These are phyloP conservation scores for Aspergillus spinulosporus DNA, from an alignment of 2,329 filamentous ascomycete genomes.

Conservation along the genomic window DNA sequence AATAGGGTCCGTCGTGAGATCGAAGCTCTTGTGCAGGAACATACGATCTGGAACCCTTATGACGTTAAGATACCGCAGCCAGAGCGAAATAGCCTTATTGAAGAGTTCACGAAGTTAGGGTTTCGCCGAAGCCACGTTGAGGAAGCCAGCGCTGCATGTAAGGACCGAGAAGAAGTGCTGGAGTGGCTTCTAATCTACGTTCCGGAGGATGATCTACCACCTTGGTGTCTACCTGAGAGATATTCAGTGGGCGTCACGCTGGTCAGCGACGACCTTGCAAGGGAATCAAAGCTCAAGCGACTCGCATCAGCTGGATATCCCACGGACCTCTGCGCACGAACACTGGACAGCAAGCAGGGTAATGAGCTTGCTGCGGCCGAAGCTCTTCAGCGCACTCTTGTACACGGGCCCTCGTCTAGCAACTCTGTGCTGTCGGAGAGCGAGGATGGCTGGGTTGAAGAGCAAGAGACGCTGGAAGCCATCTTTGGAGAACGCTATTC, in stretches of 20 bases:
- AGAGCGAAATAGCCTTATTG: slow-evolving; percentile 63
- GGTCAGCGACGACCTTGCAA: slow-evolving; percentile 75
- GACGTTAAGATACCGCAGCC: slow-evolving; percentile 62
- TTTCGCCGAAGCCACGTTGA: slow-evolving; percentile 88
- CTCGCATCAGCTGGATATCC: slow-evolving; percentile 83
- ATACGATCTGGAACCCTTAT: slow-evolving; percentile 85
- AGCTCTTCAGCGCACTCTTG: slow-evolving; percentile 70
- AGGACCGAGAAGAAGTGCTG: slow-evolving; percentile 85
- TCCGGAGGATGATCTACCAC: slow-evolving; percentile 91
- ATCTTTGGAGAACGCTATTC: slow-evolving; percentile 78
- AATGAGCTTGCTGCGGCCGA: slow-evolving; percentile 78
- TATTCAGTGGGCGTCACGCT: slow-evolving; percentile 90
- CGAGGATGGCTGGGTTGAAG: slow-evolving; percentile 73
- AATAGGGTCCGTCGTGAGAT: slow-evolving; percentile 74
- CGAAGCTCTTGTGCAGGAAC: slow-evolving; percentile 73
- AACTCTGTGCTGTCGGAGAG: slow-evolving; percentile 33
- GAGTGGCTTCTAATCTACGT: slow-evolving; percentile 99
- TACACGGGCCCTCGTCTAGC: slow-evolving; percentile 45
- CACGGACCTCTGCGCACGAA: slow-evolving; percentile 74
- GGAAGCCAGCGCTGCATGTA: slow-evolving; percentile 83
- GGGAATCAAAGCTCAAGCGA: slow-evolving; percentile 78
- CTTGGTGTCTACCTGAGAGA: slow-evolving; percentile 86
- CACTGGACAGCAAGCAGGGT: slow-evolving; percentile 67
- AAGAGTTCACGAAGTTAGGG: slow-evolving; percentile 73
- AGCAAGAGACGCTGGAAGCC: slow-evolving; percentile 77